Evolutionary conservation across 148 eudicot genomes (phyloP).

Genomic region (Fagopyrum tataricum): DNA sequence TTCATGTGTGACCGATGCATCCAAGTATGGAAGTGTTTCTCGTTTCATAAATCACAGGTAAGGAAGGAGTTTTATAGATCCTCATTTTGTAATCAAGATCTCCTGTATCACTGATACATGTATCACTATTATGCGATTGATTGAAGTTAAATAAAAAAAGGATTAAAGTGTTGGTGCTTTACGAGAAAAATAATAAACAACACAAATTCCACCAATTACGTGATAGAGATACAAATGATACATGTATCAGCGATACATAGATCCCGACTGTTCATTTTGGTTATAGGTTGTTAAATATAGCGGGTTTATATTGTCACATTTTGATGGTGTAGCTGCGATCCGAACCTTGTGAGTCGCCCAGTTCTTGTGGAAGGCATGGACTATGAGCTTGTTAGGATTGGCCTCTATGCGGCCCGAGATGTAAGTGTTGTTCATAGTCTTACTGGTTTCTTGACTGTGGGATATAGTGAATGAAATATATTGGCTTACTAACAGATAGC

Average conservation of each 20-base stretch:
- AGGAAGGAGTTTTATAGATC: slow-evolving; percentile 19
- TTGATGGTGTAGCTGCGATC: slow-evolving; percentile 64
- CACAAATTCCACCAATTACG: no score
- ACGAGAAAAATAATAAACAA: no score
- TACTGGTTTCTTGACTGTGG: background rate
- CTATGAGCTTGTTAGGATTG: slow-evolving; percentile 61
- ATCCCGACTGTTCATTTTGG: no score
- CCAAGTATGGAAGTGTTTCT: slow-evolving; percentile 79
- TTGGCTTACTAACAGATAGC: slow-evolving; percentile 44
- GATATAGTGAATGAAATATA: background rate
- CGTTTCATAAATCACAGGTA: slow-evolving; percentile 95
- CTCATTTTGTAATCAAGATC: background rate
- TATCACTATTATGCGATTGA: no score
- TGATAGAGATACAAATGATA: no score
- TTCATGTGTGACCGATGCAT: slow-evolving; percentile 60
- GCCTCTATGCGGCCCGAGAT: slow-evolving; percentile 80
- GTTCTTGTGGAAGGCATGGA: slow-evolving; percentile 97
- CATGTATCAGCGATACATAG: no score
- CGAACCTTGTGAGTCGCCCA: slow-evolving; percentile 73
- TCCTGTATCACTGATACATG: no score
- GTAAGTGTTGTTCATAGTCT: slow-evolving; percentile 39
- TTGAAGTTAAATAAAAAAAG: no score
- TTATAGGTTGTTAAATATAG: background rate
- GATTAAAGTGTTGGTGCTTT: no score
- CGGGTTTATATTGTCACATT: background rate